Evolutionary conservation across 345 rosid species (phyloP), one percentile per base, ranked within the genome.

Genomic region (Eucalyptus rudis): DNA sequence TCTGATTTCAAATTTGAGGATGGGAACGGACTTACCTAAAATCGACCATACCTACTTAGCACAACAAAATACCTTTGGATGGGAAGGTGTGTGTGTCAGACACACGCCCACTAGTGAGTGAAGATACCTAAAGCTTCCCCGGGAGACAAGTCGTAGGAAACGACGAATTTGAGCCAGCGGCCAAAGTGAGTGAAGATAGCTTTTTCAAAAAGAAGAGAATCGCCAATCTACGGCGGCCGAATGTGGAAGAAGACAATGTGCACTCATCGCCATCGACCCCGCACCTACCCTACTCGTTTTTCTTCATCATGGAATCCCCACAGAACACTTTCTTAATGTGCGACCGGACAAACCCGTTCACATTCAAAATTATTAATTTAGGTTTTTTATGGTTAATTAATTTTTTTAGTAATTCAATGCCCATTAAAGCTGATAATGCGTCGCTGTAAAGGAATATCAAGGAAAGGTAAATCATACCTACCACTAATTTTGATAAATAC

Each of bases 401-500:
- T 33, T 76, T 40, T 40, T 22, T 40, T 76, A 10, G 83, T 3
- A 36, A 36, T 36, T 2, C 29, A 22, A 76, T 20, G 83, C 24
- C 27, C 47, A 76, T 40, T 76, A 76, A 40, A 40, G 84, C 47
- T 22, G 47, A 10, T 11, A 40, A 76, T 15, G 83, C 27, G 8
- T 10, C 27, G 7, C 0, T 22, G 47, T 76, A 76, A 76, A 40
- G 84, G 47, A 76, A 36, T 36, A 76, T 76, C 43, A 5, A 12
- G 47, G 11, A 5, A 68, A 8, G 13, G 44, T 33, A 33, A 68
- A 68, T n/a, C 80, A 20, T 17, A 33, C 80, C 24, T 36, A 33
- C 40, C 43, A 4, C 6, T 5, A 24, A 8, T 31, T 31, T 16
- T 2, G 1, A 68, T 4, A 31, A 0, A 66, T 31, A 31, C 1